phyloP scores from a whole-genome alignment of 495 filamentous ascomycete species.

The Penicillium fimorum region DNA sequence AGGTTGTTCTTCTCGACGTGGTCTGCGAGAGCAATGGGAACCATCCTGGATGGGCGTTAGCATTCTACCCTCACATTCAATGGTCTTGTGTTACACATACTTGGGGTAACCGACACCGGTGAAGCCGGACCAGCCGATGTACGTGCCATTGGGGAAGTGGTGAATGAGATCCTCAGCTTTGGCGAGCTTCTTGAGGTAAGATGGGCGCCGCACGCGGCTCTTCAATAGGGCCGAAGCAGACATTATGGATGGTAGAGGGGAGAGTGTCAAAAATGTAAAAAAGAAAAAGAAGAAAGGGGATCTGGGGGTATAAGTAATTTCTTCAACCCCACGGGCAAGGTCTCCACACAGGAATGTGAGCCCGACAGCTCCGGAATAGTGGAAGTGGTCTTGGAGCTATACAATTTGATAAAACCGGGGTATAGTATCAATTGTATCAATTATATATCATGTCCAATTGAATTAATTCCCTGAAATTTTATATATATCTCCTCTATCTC shows the following conservation, averaged over 20 bases:
- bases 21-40: constrained; percentile 81
- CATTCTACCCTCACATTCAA: background rate
- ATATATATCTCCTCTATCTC: background rate
- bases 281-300: constrained; percentile 14
- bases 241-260: constrained; percentile 30
- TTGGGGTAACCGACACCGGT: constrained; percentile 91
- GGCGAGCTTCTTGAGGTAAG: constrained; percentile 75
- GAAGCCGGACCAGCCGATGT: constrained; percentile 89
- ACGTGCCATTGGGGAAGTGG: constrained; percentile 76
- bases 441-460: background rate
- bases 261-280: constrained; percentile 10
- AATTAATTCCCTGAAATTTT: background rate
- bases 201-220: constrained; percentile 70
- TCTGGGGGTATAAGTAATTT: constrained; percentile 28
- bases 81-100: constrained; percentile 51
- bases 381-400: constrained; percentile 7
- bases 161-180: constrained; percentile 76
- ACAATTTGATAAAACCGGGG: too few species aligned
- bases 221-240: constrained; percentile 71
- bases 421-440: too few species aligned
- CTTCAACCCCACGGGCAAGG: constrained; percentile 17
- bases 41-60: constrained; percentile 54
- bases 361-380: constrained; percentile 19
- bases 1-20: constrained; percentile 88
- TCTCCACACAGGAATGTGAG: constrained; percentile 8